phyloP scores from a whole-genome alignment of 257 asterid genomes.

The Solanum chiquidenum region DNA sequence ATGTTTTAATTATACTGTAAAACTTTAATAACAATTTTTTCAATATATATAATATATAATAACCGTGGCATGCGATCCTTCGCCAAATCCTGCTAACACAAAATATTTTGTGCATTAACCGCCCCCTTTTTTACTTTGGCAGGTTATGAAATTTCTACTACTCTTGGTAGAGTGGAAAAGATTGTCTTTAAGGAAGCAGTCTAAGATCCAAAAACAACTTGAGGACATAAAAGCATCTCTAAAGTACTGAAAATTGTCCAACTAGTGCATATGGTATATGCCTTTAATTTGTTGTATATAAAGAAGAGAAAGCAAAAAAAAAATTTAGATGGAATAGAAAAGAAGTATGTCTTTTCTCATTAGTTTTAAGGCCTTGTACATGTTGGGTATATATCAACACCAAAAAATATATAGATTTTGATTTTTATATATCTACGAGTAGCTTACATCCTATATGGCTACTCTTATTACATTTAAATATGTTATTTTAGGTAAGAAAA shows the following conservation, averaged over 20 bases:
- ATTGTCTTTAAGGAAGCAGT: slow-evolving; percentile 21
- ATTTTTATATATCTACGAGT: too few relatives aligned
- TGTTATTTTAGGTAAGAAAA: too few relatives aligned
- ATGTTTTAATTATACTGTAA: neutral
- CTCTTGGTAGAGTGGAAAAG: slow-evolving; percentile 58
- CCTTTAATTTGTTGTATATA: neutral
- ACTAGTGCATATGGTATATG: neutral
- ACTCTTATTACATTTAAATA: too few relatives aligned
- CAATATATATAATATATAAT: too few relatives aligned
- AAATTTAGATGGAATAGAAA: neutral
- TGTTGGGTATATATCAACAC: neutral
- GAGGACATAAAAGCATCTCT: slow-evolving; percentile 31
- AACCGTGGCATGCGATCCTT: neutral
- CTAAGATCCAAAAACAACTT: slow-evolving; percentile 24
- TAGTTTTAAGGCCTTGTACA: slow-evolving; percentile 14
- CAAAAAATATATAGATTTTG: too few relatives aligned
- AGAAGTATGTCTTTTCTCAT: neutral
- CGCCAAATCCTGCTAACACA: neutral
- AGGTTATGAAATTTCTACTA: slow-evolving; percentile 68
- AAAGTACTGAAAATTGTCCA: slow-evolving; percentile 4
- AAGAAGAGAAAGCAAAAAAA: neutral
- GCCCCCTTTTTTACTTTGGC: neutral
- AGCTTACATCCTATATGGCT: neutral
- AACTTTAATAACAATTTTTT: neutral
- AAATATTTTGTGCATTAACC: neutral